Base-by-base conservation (phyloP, 139 green algal species). In the Coelastrella sp. region DNA sequence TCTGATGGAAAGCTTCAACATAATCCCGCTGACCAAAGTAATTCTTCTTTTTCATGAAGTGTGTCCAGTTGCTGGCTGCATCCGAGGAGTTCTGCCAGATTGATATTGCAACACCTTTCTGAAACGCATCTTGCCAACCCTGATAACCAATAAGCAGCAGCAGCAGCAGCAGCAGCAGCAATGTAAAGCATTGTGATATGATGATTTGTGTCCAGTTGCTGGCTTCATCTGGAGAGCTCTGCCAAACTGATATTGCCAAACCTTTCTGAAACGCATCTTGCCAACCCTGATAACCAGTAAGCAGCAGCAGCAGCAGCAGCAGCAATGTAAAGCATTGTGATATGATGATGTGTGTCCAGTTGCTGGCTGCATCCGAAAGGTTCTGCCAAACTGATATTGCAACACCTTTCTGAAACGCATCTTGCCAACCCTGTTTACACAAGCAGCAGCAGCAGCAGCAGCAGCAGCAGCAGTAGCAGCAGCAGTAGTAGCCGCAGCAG, bases 81-180 rank as follows among this genome's bases (percentile, higher is more conserved):
- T 94, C 92, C 0, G 80, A 89, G 2, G 93, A 94, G 80, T 94
- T 94, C 90, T 96, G 94, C 92, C 89, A 94, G 47, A 94, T 80
- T 3, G 54, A 78, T 7, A 91, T 89, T 7, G 88, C 88, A 22
- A 91, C 88, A 58, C 88, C 88, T 74, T 91, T 91, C 5, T 91
- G 88, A 47, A 91, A 91, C 6, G 5, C 22, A 58, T 58, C 17
- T 56, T 58, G 78, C 17, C 78, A 47, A 47, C 32, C 32, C 32
- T 54, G 77, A 11, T 20, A 23, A 6, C 13, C 47, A 8, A 56
- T 16, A 56, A 58, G 78, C 56, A 54, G 78, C 78, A 54, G 78
- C 78, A 71, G 78, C 78, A 47, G 47, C 4, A 16, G 75, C 20
- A 56, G 73, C 78, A 47, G 47, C 4, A 16, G 75, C 20, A 56